These are phyloP conservation scores for Tricholoma furcatifolium DNA, from an alignment of 768 basidiomycete genomes.

Conservation along the genomic window DNA sequence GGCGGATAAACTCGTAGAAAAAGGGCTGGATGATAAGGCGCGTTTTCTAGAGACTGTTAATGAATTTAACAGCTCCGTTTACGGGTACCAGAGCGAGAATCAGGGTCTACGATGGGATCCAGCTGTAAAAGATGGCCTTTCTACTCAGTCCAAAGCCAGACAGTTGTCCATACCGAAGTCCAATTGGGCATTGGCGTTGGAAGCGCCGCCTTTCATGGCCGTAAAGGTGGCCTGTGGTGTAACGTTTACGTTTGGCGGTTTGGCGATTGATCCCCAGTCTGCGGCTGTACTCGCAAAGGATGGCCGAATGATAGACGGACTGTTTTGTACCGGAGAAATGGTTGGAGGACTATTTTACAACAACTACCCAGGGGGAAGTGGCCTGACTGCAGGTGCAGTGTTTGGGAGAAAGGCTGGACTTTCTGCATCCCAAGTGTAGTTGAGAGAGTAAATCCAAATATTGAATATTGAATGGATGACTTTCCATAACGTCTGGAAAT, in stretches of 20 bases:
- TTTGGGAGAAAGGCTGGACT: conserved; percentile 59
- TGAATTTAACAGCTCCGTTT: conserved; percentile 52
- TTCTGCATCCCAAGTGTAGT: conserved; percentile 33
- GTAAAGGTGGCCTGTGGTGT: conserved; percentile 70
- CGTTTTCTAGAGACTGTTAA: conserved; percentile 45
- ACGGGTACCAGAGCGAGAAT: conserved; percentile 32
- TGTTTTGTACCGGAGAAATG: conserved; percentile 71
- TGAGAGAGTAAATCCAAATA: neutral
- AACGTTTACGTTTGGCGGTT: conserved; percentile 72
- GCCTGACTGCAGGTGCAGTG: conserved; percentile 62
- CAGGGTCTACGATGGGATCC: conserved; percentile 52
- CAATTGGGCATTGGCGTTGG: conserved; percentile 65
- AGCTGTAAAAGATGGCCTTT: conserved; percentile 59
- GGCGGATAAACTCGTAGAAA: conserved; percentile 40
- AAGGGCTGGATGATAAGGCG: conserved; percentile 44
- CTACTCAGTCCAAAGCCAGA: conserved; percentile 41
- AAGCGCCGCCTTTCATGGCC: conserved; percentile 55
- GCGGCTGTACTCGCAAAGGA: conserved; percentile 47
- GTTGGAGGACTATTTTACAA: conserved; percentile 61
- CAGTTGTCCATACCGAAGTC: conserved; percentile 52
- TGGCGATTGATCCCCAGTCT: conserved; percentile 56
- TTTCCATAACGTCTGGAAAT: too few species aligned
- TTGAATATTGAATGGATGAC: neutral
- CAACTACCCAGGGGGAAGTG: conserved; percentile 73
- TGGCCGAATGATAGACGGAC: conserved; percentile 45